Evolutionary conservation across 2,329 filamentous ascomycete species (phyloP).

Genomic region (Podosphaera leucotricha): DNA sequence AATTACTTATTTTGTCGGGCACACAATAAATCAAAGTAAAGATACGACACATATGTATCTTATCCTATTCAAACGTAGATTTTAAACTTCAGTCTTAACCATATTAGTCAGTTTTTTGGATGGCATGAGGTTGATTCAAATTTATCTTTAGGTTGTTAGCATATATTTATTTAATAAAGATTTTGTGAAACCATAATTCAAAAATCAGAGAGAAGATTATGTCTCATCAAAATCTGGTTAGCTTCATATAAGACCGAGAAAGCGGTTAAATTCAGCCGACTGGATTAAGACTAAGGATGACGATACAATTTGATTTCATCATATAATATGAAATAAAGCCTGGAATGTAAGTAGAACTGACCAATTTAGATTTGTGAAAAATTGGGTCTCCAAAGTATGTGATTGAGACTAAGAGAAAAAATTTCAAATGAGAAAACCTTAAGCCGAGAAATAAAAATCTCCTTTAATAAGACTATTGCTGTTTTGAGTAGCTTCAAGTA

Average conservation of each 20-base stretch:
- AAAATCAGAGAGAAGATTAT: conserved; percentile 29
- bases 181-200: neutral
- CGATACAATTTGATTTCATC: conserved; percentile 71
- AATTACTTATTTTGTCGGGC: too few relatives aligned
- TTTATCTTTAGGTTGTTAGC: neutral
- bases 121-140: too few relatives aligned
- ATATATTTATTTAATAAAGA: neutral
- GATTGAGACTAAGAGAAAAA: too few relatives aligned
- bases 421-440: too few relatives aligned
- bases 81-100: too few relatives aligned
- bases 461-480: too few relatives aligned
- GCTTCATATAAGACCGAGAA: conserved; percentile 13
- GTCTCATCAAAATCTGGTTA: conserved; percentile 22
- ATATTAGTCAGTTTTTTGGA: too few relatives aligned
- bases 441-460: too few relatives aligned
- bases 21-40: too few relatives aligned
- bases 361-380: too few relatives aligned
- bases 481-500: neutral
- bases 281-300: conserved; percentile 85
- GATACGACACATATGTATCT: too few relatives aligned
- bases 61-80: neutral
- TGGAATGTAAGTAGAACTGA: neutral
- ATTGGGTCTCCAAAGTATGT: too few relatives aligned
- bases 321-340: conserved; percentile 21
- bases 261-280: conserved; percentile 11